Evolutionary conservation across 108 stramenopile genomes (phyloP).

Genomic region (Seminavis robusta): DNA sequence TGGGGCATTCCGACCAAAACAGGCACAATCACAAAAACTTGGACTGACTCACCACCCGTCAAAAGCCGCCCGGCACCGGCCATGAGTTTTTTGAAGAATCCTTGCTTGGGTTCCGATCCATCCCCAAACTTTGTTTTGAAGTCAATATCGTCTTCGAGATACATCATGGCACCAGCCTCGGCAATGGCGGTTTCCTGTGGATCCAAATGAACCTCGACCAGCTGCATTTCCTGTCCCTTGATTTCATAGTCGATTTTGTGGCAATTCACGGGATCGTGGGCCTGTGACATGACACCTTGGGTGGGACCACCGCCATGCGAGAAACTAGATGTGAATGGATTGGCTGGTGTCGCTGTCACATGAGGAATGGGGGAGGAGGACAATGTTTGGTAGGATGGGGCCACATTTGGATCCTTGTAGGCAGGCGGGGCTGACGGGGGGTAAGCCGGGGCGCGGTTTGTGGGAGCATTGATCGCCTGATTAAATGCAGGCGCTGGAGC

Average conservation of each 20-base stretch:
- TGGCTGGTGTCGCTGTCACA: no score
- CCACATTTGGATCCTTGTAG: no score
- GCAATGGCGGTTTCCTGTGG: conserved; percentile 68
- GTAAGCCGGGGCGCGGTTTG: no score
- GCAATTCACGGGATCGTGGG: conserved; percentile 18
- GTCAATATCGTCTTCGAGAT: conserved; percentile 69
- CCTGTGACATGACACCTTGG: conserved; percentile 14
- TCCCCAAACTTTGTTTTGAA: conserved; percentile 79
- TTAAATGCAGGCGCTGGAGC: no score
- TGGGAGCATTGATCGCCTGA: no score
- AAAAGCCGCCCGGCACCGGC: conserved; percentile 58
- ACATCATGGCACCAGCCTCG: conserved; percentile 77
- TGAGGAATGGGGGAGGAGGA: no score
- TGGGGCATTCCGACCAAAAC: no score
- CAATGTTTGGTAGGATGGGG: no score
- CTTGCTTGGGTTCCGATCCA: conserved; percentile 29
- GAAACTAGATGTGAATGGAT: conserved; percentile 7
- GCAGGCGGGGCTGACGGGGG: no score
- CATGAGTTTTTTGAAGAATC: conserved; percentile 27
- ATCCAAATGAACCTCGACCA: conserved; percentile 28
- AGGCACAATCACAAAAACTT: no score
- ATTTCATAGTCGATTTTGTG: conserved; percentile 33
- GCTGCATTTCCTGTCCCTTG: conserved; percentile 30
- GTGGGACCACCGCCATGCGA: conserved; percentile 15
- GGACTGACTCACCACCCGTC: no score